Evolutionary conservation across 129 eudicot genomes (phyloP).

Genomic region (Arctium minus): DNA sequence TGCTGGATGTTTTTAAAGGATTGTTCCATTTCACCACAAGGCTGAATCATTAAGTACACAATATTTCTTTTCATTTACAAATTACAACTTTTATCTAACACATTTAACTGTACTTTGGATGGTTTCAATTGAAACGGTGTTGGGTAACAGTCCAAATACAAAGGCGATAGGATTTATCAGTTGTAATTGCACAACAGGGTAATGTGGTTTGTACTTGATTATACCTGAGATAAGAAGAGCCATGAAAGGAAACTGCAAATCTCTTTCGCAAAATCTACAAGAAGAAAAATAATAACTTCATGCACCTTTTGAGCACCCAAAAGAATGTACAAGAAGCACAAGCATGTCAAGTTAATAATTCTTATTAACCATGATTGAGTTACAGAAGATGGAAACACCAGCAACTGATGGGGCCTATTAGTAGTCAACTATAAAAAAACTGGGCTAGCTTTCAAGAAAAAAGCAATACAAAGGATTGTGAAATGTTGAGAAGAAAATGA

Average conservation of each 20-base stretch:
- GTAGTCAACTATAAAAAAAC: constrained; percentile 8
- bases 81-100: background rate
- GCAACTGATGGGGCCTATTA: constrained; percentile 22
- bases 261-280: constrained; percentile 58
- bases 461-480: constrained; percentile 7
- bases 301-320: constrained; percentile 6
- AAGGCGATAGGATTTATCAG: background rate
- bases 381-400: constrained; percentile 23
- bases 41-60: background rate
- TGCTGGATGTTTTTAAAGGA: background rate
- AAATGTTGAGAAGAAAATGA: constrained; percentile 20
- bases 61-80: constrained; percentile 2
- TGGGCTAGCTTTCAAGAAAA: constrained; percentile 22
- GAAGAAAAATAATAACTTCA: constrained; percentile 6
- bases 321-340: constrained; percentile 22
- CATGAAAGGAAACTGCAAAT: constrained; percentile 84
- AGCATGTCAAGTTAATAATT: constrained; percentile 29
- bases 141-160: background rate
- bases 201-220: constrained; percentile 1
- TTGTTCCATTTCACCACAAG: background rate
- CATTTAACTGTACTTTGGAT: background rate
- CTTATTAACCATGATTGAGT: constrained; percentile 11
- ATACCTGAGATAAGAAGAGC: constrained; percentile 92
- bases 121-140: background rate
- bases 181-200: background rate